Evolutionary conservation across 495 filamentous ascomycete genomes (phyloP).

Genomic region (Immersiella caudata): DNA sequence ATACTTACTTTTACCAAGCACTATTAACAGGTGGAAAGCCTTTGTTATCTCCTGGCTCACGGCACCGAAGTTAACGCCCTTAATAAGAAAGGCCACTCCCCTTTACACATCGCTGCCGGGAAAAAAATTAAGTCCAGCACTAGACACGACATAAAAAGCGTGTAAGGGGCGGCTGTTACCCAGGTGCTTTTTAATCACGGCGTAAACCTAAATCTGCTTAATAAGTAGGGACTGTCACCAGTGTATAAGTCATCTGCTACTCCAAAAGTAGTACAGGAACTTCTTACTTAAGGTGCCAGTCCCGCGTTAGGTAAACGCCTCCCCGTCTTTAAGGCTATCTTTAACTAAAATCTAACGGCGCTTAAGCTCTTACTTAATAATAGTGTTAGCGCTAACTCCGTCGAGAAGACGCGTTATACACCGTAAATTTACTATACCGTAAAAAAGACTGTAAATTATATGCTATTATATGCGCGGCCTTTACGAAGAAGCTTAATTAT

Average conservation of each 20-base stretch:
- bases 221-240: background rate
- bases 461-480: conserved; percentile 3
- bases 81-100: conserved; percentile 22
- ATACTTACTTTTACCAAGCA: conserved; percentile 9
- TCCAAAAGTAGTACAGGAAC: background rate
- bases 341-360: background rate
- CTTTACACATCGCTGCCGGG: background rate
- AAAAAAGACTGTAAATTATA: background rate
- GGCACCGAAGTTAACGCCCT: conserved; percentile 30
- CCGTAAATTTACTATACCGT: background rate
- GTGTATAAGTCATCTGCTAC: background rate
- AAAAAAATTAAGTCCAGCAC: background rate
- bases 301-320: background rate
- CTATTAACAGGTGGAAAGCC: conserved; percentile 24
- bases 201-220: background rate
- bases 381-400: background rate
- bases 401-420: background rate
- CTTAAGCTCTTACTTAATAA: background rate
- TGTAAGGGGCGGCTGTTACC: background rate
- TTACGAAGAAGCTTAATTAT: background rate
- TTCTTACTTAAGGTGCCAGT: background rate
- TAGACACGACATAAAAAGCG: background rate
- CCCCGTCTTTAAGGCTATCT: background rate
- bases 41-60: conserved; percentile 24
- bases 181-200: background rate